A percentile compares a stretch with the other conserved stretches of the same genome.
Evolutionary conservation across 2,329 filamentous ascomycete genomes (phyloP).

Genomic region (Ceratocystis ficicola): DNA sequence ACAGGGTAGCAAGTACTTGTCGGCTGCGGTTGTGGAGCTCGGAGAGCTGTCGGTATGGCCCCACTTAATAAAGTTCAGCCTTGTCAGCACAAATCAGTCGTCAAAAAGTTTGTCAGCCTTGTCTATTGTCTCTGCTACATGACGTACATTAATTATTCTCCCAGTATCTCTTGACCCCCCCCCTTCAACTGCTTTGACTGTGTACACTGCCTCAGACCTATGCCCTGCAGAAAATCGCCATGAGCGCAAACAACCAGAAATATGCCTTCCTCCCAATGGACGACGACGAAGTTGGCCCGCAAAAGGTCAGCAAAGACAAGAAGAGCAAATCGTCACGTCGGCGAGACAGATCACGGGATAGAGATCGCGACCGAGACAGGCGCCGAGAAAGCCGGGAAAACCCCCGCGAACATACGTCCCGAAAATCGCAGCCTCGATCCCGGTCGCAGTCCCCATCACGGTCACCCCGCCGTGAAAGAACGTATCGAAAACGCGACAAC

Average conservation of each 20-base stretch:
- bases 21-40: background rate
- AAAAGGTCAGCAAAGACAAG: constrained; percentile 18
- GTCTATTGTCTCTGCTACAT: constrained; percentile 4
- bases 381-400: background rate
- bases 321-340: constrained; percentile 11
- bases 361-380: background rate
- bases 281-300: constrained; percentile 43
- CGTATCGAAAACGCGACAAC: constrained; percentile 34
- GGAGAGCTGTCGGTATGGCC: background rate
- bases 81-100: background rate
- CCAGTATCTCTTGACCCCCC: background rate
- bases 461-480: constrained; percentile 32
- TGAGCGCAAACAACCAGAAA: constrained; percentile 41
- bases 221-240: constrained; percentile 24
- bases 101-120: constrained; percentile 12
- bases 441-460: constrained; percentile 26
- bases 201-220: background rate
- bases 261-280: constrained; percentile 59
- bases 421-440: background rate
- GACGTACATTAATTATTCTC: background rate
- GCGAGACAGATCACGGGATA: constrained; percentile 13
- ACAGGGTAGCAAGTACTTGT: background rate
- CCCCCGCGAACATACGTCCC: background rate
- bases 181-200: background rate
- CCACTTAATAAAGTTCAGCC: constrained; percentile 10